Percentiles rank a stretch among this genome's conserved stretches.
Evolutionary conservation across 371 early-diverging fungal species (phyloP).

Genomic region (Thermomucor indicae-seudaticae): DNA sequence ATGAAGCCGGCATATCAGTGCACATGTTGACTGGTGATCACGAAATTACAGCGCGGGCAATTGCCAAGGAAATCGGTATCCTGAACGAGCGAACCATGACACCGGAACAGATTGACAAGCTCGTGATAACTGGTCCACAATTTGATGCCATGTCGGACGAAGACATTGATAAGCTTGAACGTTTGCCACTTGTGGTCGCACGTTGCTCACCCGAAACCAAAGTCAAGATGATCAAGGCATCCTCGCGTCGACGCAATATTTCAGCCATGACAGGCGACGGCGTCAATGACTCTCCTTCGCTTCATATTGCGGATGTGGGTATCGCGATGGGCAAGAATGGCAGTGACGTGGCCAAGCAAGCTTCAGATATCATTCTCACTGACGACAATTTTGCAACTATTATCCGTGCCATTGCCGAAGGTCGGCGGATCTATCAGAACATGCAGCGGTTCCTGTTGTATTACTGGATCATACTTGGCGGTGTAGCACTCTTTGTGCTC

Average conservation of each 20-base stretch:
- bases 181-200: constrained; percentile 86
- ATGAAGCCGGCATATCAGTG: constrained; percentile 87
- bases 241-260: constrained; percentile 67
- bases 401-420: constrained; percentile 74
- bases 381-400: constrained; percentile 85
- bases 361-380: constrained; percentile 80
- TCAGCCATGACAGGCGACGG: constrained; percentile 84
- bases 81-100: constrained; percentile 42
- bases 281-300: constrained; percentile 85
- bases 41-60: constrained; percentile 82
- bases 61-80: constrained; percentile 86
- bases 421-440: constrained; percentile 83
- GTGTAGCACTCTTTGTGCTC: constrained; percentile 45
- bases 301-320: constrained; percentile 85
- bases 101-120: constrained; percentile 39
- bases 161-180: constrained; percentile 63
- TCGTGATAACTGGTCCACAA: constrained; percentile 77
- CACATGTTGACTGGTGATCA: constrained; percentile 95
- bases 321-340: constrained; percentile 87
- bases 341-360: constrained; percentile 86
- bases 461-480: constrained; percentile 52
- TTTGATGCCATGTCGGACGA: constrained; percentile 81
- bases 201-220: constrained; percentile 93
- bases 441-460: constrained; percentile 88
- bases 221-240: constrained; percentile 88